Percentiles rank a stretch among this genome's conserved stretches.
Conservation (phyloP, 306 rosid genomes). For the Corylus heterophylla region DNA sequence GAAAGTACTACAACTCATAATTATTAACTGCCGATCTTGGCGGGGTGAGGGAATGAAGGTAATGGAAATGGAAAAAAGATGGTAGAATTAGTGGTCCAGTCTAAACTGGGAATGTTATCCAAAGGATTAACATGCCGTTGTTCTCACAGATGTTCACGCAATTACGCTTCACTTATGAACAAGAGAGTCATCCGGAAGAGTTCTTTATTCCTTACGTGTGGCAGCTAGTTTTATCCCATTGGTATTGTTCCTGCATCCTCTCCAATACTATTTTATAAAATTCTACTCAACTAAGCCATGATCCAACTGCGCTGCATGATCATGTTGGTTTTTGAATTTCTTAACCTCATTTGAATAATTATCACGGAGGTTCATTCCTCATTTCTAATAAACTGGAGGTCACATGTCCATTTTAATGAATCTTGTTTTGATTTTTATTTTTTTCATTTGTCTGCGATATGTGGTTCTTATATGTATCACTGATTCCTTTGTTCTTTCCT, state of each 20-base stretch:
- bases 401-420: not conserved
- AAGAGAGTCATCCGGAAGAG: constrained; percentile 98
- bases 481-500: constrained; percentile 19
- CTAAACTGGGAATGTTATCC: constrained; percentile 14
- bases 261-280: not conserved
- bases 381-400: not conserved
- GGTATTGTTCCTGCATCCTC: constrained; percentile 51
- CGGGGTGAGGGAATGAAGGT: constrained; percentile 99
- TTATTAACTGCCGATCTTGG: constrained; percentile 91
- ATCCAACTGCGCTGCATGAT: not conserved
- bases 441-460: constrained; percentile 17
- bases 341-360: not conserved
- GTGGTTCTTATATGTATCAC: constrained; percentile 8
- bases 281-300: not conserved
- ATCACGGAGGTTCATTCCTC: not conserved
- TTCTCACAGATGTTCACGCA: constrained; percentile 82
- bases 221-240: constrained; percentile 87
- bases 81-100: constrained; percentile 14
- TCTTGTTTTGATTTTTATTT: constrained; percentile 19
- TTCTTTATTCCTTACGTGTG: constrained; percentile 94
- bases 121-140: constrained; percentile 11
- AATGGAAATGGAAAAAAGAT: constrained; percentile 17
- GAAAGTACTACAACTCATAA: constrained; percentile 89
- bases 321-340: not conserved
- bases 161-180: constrained; percentile 96